Conservation (phyloP, 345 rosid genomes). For the Brassica rapa region DNA sequence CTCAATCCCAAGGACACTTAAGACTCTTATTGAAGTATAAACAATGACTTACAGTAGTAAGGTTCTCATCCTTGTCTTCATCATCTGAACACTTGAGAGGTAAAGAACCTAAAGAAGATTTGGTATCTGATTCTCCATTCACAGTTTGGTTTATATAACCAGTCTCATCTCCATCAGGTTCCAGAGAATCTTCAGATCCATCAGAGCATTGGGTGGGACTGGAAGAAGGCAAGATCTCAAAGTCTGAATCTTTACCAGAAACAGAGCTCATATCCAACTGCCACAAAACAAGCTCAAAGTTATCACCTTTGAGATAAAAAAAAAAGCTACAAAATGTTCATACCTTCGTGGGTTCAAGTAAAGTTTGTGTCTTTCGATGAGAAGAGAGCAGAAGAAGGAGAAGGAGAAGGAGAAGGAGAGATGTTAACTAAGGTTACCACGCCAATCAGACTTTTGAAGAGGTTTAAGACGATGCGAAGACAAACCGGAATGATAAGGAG, state of each 20-base stretch:
- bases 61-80: conserved; percentile 41
- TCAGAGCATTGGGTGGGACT: conserved; percentile 29
- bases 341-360: conserved; percentile 23
- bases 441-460: conserved; percentile 89
- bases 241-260: conserved; percentile 41
- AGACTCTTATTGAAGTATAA: not conserved
- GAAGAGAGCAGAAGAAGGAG: conserved; percentile 6
- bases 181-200: conserved; percentile 42
- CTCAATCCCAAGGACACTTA: not conserved
- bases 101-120: conserved; percentile 31
- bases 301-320: not conserved
- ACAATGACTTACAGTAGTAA: conserved; percentile 34
- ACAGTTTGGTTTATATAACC: conserved; percentile 42
- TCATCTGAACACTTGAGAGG: conserved; percentile 38
- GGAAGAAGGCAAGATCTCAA: conserved; percentile 23
- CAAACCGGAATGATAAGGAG: conserved; percentile 58
- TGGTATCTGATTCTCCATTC: conserved; percentile 34
- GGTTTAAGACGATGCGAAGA: conserved; percentile 79
- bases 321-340: not conserved
- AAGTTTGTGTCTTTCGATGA: not conserved
- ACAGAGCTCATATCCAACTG: conserved; percentile 50
- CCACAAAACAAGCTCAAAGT: conserved; percentile 13
- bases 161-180: conserved; percentile 45
- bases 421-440: conserved; percentile 95
- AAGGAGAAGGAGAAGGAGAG: conserved; percentile 15